Percentiles rank a stretch among this genome's conserved stretches.
Conservation (phyloP, 768 basidiomycete species). For the Boletus patriciae region DNA sequence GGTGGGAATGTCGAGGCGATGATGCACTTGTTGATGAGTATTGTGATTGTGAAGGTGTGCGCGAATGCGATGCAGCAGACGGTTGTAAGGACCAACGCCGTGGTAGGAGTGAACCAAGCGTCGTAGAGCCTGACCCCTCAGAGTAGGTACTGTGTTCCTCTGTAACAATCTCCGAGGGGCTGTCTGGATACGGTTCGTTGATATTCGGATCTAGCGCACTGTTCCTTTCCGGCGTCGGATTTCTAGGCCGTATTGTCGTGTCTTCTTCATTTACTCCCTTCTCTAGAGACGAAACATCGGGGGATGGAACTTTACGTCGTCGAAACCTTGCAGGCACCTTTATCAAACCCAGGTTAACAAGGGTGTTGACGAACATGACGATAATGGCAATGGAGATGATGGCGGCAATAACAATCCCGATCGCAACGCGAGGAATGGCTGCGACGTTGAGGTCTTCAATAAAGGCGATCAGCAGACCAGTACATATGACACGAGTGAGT, state of each 20-base stretch:
- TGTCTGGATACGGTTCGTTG: slow-evolving; percentile 47
- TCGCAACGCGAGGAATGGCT: slow-evolving; percentile 77
- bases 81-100: slow-evolving; percentile 35
- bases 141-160: slow-evolving; percentile 31
- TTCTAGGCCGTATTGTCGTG: slow-evolving; percentile 40
- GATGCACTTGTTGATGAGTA: slow-evolving; percentile 31
- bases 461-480: slow-evolving; percentile 76
- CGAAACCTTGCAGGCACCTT: slow-evolving; percentile 23
- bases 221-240: slow-evolving; percentile 55
- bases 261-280: slow-evolving; percentile 27
- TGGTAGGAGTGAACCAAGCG: slow-evolving; percentile 35
- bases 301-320: slow-evolving; percentile 11
- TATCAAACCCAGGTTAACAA: slow-evolving; percentile 48
- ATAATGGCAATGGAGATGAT: slow-evolving; percentile 71
- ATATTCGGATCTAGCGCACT: slow-evolving; percentile 40
- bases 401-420: slow-evolving; percentile 73
- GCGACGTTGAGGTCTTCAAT: slow-evolving; percentile 59
- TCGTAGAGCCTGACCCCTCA: slow-evolving; percentile 37
- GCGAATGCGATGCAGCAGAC: slow-evolving; percentile 31
- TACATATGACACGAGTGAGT: slow-evolving; percentile 65
- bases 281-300: slow-evolving; percentile 28
- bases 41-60: slow-evolving; percentile 33
- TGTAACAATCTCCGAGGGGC: slow-evolving; percentile 22
- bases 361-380: slow-evolving; percentile 65
- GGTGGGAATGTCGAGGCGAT: slow-evolving; percentile 32